Evolutionary conservation across 225 moss, liverwort and hornwort species (phyloP).

Genomic region (Ulota crispa): DNA sequence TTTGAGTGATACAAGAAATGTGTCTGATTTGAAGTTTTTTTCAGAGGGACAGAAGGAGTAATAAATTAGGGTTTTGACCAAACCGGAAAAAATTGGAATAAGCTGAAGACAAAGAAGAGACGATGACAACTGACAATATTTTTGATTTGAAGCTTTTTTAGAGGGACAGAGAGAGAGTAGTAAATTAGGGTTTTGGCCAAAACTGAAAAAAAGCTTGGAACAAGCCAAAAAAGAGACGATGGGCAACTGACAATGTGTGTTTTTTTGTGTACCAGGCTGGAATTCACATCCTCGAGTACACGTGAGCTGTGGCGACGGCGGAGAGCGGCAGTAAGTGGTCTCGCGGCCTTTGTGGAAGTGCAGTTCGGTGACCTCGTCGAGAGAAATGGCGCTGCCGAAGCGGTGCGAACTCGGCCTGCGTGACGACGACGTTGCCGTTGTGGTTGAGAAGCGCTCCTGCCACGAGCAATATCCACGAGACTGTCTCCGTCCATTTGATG

Average conservation of each 20-base stretch:
- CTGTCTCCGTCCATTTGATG: not conserved
- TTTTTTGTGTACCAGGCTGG: conserved; percentile 5
- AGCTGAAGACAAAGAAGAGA: no score
- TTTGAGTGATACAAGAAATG: no score
- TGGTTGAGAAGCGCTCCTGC: not conserved
- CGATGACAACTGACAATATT: no score
- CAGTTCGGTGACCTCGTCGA: conserved; percentile 27
- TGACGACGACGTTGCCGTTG: no score
- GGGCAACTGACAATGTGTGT: no score
- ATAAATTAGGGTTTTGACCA: no score
- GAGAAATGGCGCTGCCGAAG: not conserved
- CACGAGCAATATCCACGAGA: not conserved
- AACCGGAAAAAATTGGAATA: no score
- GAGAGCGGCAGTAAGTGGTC: conserved; percentile 16
- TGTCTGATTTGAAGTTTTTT: no score
- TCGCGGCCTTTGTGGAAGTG: conserved; percentile 27
- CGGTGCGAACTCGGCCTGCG: conserved; percentile 10
- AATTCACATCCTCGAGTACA: conserved; percentile 28
- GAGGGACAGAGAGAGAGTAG: not conserved
- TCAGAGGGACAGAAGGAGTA: no score
- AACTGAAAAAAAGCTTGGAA: not conserved
- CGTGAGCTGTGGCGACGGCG: conserved; percentile 16
- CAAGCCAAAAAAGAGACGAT: not conserved
- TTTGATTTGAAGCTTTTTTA: no score
- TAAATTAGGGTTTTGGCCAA: not conserved